Conservation (phyloP, 345 rosid species). For the Abelmoschus esculentus region DNA sequence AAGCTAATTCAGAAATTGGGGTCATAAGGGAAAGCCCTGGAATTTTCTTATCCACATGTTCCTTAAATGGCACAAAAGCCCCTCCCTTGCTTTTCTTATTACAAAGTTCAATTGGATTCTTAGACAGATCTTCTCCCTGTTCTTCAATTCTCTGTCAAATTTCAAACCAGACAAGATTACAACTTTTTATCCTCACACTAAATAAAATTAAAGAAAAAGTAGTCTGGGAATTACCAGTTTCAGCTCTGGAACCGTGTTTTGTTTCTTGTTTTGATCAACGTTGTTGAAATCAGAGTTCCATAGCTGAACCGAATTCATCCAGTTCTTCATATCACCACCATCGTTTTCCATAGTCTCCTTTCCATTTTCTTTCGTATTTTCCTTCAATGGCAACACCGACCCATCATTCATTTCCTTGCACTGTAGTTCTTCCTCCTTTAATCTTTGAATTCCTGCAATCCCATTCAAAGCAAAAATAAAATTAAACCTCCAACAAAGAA, state of each 20-base stretch:
- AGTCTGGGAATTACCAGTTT: conserved; percentile 28
- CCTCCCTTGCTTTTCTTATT: conserved; percentile 25
- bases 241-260: conserved; percentile 29
- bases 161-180: background rate
- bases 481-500: background rate
- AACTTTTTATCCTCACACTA: background rate
- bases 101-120: conserved; percentile 32
- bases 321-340: conserved; percentile 39
- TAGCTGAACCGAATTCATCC: conserved; percentile 69
- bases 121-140: conserved; percentile 24
- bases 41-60: conserved; percentile 24
- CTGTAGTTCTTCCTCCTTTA: conserved; percentile 48
- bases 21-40: conserved; percentile 33
- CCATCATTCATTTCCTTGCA: conserved; percentile 23
- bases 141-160: conserved; percentile 33
- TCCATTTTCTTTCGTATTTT: conserved; percentile 24
- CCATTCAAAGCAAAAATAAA: conserved; percentile 2
- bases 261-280: conserved; percentile 12
- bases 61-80: conserved; percentile 37
- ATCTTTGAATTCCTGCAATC: conserved; percentile 42
- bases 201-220: background rate
- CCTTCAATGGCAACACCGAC: conserved; percentile 21
- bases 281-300: conserved; percentile 28
- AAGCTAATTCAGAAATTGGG: conserved; percentile 28
- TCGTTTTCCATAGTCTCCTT: conserved; percentile 22